Conservation (phyloP, 1,284 basidiomycete genomes). For the Puccinia coronata region DNA sequence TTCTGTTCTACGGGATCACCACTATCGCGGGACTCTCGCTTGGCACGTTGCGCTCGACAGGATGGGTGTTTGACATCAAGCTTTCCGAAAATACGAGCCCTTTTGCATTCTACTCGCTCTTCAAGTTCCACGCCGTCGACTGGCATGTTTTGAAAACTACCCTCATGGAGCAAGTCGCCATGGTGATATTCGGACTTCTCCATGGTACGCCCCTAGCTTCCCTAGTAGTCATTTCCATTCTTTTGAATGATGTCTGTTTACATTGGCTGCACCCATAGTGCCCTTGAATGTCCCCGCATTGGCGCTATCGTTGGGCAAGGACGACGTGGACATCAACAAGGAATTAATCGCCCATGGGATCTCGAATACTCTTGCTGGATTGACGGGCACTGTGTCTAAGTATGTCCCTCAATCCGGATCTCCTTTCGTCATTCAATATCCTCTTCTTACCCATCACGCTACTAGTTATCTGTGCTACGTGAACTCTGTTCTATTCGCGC, state of each 20-base stretch:
- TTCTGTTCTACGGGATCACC: constrained; percentile 75
- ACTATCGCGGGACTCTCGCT: constrained; percentile 70
- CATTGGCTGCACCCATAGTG: neutral
- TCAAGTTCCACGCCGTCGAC: constrained; percentile 56
- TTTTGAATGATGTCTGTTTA: neutral
- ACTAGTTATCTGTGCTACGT: constrained; percentile 53
- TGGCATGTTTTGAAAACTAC: constrained; percentile 59
- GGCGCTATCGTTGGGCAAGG: constrained; percentile 86
- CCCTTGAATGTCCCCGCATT: constrained; percentile 72
- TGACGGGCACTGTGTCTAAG: constrained; percentile 71
- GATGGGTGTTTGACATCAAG: constrained; percentile 80
- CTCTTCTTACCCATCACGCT: neutral
- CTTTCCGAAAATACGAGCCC: constrained; percentile 62
- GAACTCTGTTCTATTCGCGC: constrained; percentile 68
- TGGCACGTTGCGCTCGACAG: constrained; percentile 65
- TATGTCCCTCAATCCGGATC: neutral
- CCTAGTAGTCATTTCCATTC: neutral
- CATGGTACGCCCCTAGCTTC: constrained; percentile 62
- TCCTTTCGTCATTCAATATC: neutral
- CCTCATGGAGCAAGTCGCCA: constrained; percentile 61
- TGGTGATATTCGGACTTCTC: constrained; percentile 84
- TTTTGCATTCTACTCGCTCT: constrained; percentile 58
- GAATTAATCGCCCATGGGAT: constrained; percentile 92
- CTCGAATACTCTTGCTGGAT: constrained; percentile 80
- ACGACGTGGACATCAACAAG: constrained; percentile 84